Evolutionary conservation across 176 grass and related monocot genomes (phyloP), one percentile per base, ranked within the genome.

Genomic region (Musa beccarii): DNA sequence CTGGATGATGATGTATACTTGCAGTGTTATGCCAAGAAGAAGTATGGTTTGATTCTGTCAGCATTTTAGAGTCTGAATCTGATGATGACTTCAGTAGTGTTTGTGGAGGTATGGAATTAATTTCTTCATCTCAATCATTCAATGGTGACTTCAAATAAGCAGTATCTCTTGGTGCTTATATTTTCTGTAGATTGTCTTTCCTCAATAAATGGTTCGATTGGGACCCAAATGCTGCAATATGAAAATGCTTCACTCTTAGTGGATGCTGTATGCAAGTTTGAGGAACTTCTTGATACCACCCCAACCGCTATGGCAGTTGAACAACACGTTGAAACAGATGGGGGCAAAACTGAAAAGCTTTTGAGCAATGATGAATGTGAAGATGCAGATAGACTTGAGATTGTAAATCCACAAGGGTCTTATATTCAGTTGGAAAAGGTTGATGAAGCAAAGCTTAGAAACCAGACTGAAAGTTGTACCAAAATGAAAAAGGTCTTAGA

Each of bases 61-160:
- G 90, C 71, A 91, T 94, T 79, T 78, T 99, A 67, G 95, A 84
- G 14, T 99, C 95, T 71, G 95, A 99, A 81, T 99, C 90, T 8
- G 90, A 94, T 72, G 90, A 99, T 76, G 95, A 99, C 54, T 94
- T 85, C 57, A 99, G 86, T 69, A 99, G 88, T 29, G 90, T 94
- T 63, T 91, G 89, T 65, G 95, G 90, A 94, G 95, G 95, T 99
- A 81, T 55, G 73, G 34, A 43, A 43, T 43, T 52, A 8, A 77
- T 66, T 26, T 14, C 74, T 81, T 75, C 21, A 6, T 28, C 2
- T 4, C 3, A 1, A 28, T 81, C 22, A 1, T 63, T 59, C 49
- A 8, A 23, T 62, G 76, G 83, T 68, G 7, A 68, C 74, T 59
- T 14, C 0, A 54, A 71, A 10, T 66, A 24, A 80, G 49, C 9